Base-by-base conservation (phyloP, 192 early-diverging fungal species). In the Backusella luteola region DNA sequence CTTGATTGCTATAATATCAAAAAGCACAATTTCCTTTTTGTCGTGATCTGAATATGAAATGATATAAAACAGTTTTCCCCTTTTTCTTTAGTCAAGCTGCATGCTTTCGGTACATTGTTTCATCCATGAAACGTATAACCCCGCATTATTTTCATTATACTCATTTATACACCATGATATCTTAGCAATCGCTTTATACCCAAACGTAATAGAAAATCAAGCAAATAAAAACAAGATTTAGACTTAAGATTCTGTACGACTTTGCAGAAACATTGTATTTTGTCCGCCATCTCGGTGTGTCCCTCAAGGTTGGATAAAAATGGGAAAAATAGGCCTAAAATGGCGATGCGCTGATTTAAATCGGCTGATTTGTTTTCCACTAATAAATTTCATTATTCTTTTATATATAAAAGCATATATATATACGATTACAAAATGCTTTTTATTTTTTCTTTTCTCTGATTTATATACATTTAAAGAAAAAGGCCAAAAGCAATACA, bases 301-400 rank as follows among this genome's bases (percentile, higher is more conserved):
- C 32, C 17, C 17, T 36, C 34, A 17, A 29, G 15, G 9, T 38
- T 67, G 23, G 56, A 63, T 29, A 63, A 63, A 59, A 63, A 63
- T 63, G 56, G 56, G 21, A 63, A 63, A 63, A 63, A 63, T 63
- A 29, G 23, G 8, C 56, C 56, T 12, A 63, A 63, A 63, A 7
- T 29, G 56, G 66, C 12, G 23, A 17, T 32, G 34, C 68, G 68
- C 38, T 23, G 68, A 39, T 69, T 69, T 32, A 12, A 69, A 69
- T 69, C 68, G 35, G 68, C 26, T 69, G n/a, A 41, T 38, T 44
- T 69, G 11, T 69, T 69, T 38, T 36, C 46, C 68, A 39, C 68
- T 38, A 19, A 36, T 29, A 63, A 12, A 14, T 63, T 63, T 63
- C 56, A 11, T 63, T 29, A 29, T 26, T 63, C 56, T 26, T 44